phyloP scores from a whole-genome alignment of 23 red algal species.

The Gracilaria domingensis region DNA sequence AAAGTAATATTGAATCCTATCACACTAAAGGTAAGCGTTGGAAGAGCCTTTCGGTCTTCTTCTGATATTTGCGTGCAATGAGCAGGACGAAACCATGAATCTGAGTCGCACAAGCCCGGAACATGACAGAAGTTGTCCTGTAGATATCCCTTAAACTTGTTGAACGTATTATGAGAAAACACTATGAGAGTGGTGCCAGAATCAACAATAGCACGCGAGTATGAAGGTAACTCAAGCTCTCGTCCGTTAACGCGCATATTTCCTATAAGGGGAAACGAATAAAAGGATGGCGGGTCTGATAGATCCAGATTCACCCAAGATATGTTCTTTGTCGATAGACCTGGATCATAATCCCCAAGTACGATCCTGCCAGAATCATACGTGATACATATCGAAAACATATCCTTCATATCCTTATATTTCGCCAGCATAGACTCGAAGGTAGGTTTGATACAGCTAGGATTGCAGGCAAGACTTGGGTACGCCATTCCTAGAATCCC shows the following conservation, averaged over 20 bases:
- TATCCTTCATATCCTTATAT: constrained; percentile 61
- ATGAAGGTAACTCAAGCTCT: constrained; percentile 50
- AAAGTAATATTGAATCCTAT: constrained; percentile 70
- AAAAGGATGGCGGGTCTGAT: constrained; percentile 67
- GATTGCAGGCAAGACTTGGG: constrained; percentile 87
- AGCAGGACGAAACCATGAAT: constrained; percentile 82
- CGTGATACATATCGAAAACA: constrained; percentile 90
- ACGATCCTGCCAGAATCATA: constrained; percentile 83
- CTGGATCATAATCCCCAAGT: constrained; percentile 83
- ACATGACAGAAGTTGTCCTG: constrained; percentile 85
- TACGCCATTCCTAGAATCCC: constrained; percentile 96
- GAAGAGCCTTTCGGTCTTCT: constrained; percentile 59
- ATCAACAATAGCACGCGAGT: constrained; percentile 82
- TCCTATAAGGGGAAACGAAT: constrained; percentile 66
- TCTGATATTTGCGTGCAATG: constrained; percentile 73
- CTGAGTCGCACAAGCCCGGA: constrained; percentile 62
- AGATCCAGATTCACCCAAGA: constrained; percentile 81
- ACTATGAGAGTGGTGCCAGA: constrained; percentile 93
- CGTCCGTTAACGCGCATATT: constrained; percentile 61
- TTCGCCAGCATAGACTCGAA: constrained; percentile 89
- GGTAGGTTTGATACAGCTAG: constrained; percentile 84
- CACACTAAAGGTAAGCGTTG: constrained; percentile 65
- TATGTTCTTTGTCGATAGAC: constrained; percentile 42
- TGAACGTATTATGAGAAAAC: constrained; percentile 70
- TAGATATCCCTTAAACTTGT: constrained; percentile 75